Base-by-base conservation (phyloP, 176 grass and related monocot genomes). In the Aegilops speltoides region DNA sequence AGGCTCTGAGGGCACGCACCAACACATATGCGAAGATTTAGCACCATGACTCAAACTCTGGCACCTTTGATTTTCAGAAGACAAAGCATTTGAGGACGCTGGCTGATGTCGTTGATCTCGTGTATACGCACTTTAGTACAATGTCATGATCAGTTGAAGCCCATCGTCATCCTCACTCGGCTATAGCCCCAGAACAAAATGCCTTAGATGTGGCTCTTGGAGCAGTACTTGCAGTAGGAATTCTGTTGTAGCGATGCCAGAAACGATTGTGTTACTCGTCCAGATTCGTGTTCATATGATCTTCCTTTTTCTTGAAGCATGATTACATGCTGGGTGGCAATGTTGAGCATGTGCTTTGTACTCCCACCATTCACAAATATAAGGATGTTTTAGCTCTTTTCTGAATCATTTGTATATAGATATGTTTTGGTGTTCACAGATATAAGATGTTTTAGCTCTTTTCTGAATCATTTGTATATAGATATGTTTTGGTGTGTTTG, bases 21-120 rank as follows among this genome's bases (percentile, higher is more conserved):
- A 78, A 86, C 80, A 84, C 91, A 57, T 82, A 89, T 67, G 70
- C 81, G 32, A 91, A 97, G 84, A 87, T 94, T 84, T 97, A 92
- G 77, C 77, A 73, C 31, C 33, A 62, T 83, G 25, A 65, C 13
- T 24, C 71, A 54, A 11, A 65, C n/a, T 29, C 50, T 31, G 38
- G 67, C 3, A 38, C 20, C 0, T 56, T 33, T 24, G 79, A 74
- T 64, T 82, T 62, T 85, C 64, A 36, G 46, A 71, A 69, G 79
- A 70, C 46, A 64, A 64, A 50, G 68, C 79, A 75, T 84, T 79
- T 79, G 79, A 83, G 16, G 77, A 86, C 40, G 25, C 67, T 25
- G 79, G 28, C 11, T 81, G 62, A 64, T 75, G 57, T 71, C 32
- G 34, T 73, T 76, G 38, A 63, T 77, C 64, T 60, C 20, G 22